Evolutionary conservation across 2,329 filamentous ascomycete species (phyloP).

Genomic region (Penicillium thymicola): DNA sequence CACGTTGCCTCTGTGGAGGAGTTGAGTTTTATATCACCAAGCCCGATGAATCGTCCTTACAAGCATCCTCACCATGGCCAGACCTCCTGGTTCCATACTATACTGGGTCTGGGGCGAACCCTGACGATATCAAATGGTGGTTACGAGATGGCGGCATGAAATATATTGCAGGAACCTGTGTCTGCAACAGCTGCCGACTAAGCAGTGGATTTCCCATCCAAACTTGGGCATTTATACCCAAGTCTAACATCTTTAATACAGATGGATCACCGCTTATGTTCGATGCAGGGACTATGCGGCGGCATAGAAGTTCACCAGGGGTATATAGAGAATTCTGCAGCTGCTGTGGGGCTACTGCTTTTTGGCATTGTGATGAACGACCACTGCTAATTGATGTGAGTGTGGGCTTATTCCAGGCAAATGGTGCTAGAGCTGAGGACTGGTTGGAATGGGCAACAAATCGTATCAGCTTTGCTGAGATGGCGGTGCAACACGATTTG

Average conservation of each 20-base stretch:
- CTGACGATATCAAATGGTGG: slow-evolving; percentile 58
- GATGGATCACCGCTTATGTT: slow-evolving; percentile 36
- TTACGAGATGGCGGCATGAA: slow-evolving; percentile 47
- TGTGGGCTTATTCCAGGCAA: slow-evolving; percentile 54
- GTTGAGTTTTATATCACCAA: slow-evolving; percentile 57
- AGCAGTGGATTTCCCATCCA: slow-evolving; percentile 62
- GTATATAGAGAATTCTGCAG: slow-evolving; percentile 61
- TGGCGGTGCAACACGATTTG: slow-evolving; percentile 41
- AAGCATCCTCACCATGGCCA: slow-evolving; percentile 49
- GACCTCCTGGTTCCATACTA: slow-evolving; percentile 54
- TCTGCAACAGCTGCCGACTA: slow-evolving; percentile 61
- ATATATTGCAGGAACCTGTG: slow-evolving; percentile 60
- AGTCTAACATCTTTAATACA: slow-evolving; percentile 53
- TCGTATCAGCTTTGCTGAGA: slow-evolving; percentile 59
- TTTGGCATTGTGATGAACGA: slow-evolving; percentile 57
- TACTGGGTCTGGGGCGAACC: slow-evolving; percentile 43
- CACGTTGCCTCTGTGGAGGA: slow-evolving; percentile 54
- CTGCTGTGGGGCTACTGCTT: slow-evolving; percentile 61
- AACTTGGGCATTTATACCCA: slow-evolving; percentile 63
- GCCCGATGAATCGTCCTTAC: slow-evolving; percentile 48
- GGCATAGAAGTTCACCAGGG: slow-evolving; percentile 53
- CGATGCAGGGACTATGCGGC: slow-evolving; percentile 46
- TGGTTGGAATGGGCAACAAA: slow-evolving; percentile 63
- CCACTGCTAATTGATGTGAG: slow-evolving; percentile 62
- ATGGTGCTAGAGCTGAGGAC: slow-evolving; percentile 53